phyloP scores from a whole-genome alignment of 164 flowering plant genomes.

The Berberis thunbergii region DNA sequence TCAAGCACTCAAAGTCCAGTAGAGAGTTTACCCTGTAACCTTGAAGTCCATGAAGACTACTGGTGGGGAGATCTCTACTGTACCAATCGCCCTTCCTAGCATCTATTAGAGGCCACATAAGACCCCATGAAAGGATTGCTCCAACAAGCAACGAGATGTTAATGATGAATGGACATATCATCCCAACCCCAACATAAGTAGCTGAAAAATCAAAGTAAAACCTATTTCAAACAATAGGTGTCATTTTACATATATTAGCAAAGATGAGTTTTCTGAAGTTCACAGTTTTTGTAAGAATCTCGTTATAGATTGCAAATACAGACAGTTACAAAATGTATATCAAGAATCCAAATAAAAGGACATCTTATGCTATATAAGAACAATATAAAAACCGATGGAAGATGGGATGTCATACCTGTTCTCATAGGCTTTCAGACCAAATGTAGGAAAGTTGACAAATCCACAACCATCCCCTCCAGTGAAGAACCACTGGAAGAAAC shows the following conservation, averaged over 20 bases:
- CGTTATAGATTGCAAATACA: too few relatives aligned
- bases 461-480: constrained; percentile 42
- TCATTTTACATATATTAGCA: neutral
- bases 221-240: neutral
- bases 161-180: constrained; percentile 15
- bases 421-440: constrained; percentile 42
- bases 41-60: constrained; percentile 13
- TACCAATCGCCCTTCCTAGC: constrained; percentile 14
- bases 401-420: constrained; percentile 18
- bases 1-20: neutral
- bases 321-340: too few relatives aligned
- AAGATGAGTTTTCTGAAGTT: neutral
- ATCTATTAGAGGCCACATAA: constrained; percentile 17
- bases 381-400: too few relatives aligned
- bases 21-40: constrained; percentile 12
- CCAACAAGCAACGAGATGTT: constrained; percentile 15
- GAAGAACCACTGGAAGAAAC: constrained; percentile 53
- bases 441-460: constrained; percentile 33
- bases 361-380: too few relatives aligned
- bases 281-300: neutral
- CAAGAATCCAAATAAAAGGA: too few relatives aligned
- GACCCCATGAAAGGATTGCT: constrained; percentile 14
- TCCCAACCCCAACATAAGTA: constrained; percentile 17
- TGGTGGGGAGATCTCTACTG: neutral
- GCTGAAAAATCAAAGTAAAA: constrained; percentile 13